These are phyloP conservation scores for Myxozyma neglecta DNA, from an alignment of 805 yeast species.

Conservation along the genomic window DNA sequence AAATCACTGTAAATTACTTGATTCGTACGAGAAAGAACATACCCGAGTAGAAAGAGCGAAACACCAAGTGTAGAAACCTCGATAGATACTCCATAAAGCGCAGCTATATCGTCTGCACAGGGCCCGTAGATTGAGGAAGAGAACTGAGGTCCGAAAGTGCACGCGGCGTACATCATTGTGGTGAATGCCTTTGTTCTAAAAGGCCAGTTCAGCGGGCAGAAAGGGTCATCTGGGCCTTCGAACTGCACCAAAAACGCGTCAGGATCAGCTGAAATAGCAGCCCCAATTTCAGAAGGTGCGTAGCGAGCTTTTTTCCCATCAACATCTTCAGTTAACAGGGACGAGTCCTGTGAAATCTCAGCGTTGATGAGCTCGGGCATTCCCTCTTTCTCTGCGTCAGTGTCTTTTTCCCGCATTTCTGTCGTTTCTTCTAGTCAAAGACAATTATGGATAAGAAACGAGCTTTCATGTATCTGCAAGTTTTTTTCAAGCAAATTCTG, in stretches of 20 bases:
- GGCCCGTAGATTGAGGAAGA: constrained; percentile 27
- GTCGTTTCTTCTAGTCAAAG: too few relatives aligned
- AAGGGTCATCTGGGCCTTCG: constrained; percentile 35
- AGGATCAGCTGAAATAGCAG: background rate
- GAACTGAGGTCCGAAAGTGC: constrained; percentile 32
- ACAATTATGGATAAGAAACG: too few relatives aligned
- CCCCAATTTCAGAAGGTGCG: background rate
- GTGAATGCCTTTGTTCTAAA: constrained; percentile 18
- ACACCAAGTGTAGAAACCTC: constrained; percentile 27
- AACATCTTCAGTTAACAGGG: background rate
- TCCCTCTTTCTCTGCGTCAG: background rate
- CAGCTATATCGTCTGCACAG: constrained; percentile 8
- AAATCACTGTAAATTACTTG: background rate
- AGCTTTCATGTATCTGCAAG: too few relatives aligned
- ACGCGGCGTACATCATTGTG: constrained; percentile 26
- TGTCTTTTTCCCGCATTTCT: background rate
- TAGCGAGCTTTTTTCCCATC: background rate
- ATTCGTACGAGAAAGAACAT: background rate
- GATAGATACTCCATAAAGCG: constrained; percentile 10
- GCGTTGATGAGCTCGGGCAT: background rate
- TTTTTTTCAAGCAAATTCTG: too few relatives aligned
- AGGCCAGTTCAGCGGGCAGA: constrained; percentile 29
- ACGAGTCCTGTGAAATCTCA: background rate
- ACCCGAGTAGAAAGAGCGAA: constrained; percentile 56
- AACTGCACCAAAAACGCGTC: constrained; percentile 29